Base-by-base conservation (phyloP, 2,329 filamentous ascomycete species). In the Ramularia endophylla region DNA sequence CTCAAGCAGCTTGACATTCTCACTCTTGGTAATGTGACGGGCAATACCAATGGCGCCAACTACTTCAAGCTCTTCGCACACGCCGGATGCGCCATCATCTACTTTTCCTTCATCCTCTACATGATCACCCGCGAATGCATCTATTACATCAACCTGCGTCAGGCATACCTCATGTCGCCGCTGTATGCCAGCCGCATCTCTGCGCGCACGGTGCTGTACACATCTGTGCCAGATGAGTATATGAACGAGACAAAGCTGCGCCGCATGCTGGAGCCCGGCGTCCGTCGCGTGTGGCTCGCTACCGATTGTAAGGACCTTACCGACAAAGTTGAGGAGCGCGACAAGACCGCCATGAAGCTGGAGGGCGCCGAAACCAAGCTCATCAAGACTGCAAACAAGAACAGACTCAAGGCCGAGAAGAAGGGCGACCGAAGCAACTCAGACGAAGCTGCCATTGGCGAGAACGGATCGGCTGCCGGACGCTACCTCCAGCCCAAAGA, bases 141-240 rank as follows among this genome's bases (percentile, higher is more conserved):
- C 54, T 95, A 83, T 74, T 94, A 87, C 65, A 84, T 95, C 70
- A 94, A 94, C 58, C 68, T 97, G 38, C 85, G 89, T 49, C 90
- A 97, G 66, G 90, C 90, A 0, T 95, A 94, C 66, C 78, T 94
- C 29, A 77, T 94, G 41, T 89, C 87, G 8, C 87, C 88, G 8
- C 72, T 85, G 35, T 94, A 94, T 61, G 77, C 87, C 39, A 83
- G 82, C 57, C 85, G 89, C 43, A 80, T 95, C 33, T 95, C 90
- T 2, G 90, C 89, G 2, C 81, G 87, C 40, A 95, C 89, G 1
- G 85, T 97, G 1, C 78, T 98, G 9, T 88, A 95, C 64, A 84
- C 87, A 2, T 84, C 86, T 2, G 87, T 95, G 1, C 90, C 90
- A 2, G 68, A 80, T 15, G 70, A 80, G 6, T 94, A 94, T 50